phyloP scores from a whole-genome alignment of 169 alveolate genomes.

The Plasmodium yoelii region DNA sequence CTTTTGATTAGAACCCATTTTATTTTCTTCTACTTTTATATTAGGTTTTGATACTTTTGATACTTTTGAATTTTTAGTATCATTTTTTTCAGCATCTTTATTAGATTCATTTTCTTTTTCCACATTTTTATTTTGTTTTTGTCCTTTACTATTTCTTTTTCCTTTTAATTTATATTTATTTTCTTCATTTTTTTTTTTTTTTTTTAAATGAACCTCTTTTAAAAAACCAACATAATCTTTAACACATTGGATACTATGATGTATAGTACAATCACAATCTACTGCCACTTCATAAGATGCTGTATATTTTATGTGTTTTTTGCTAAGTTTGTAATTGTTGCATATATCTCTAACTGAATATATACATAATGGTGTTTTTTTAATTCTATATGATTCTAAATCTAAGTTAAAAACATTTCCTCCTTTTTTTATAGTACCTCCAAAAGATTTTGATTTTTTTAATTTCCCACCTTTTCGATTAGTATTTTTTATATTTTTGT shows the following conservation, averaged over 20 bases:
- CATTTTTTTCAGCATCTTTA: neutral
- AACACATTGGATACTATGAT: conserved; percentile 8
- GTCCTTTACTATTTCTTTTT: neutral
- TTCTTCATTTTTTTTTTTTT: neutral
- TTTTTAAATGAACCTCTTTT: neutral
- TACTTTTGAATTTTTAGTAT: neutral
- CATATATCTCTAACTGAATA: conserved; percentile 31
- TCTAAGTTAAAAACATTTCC: conserved; percentile 26
- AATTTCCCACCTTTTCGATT: neutral
- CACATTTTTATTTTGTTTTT: neutral
- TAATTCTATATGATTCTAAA: conserved; percentile 36
- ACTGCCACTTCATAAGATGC: neutral
- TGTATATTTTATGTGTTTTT: neutral
- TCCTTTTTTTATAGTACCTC: conserved; percentile 53
- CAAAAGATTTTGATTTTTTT: conserved; percentile 30
- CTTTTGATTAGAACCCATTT: neutral
- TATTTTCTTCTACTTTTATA: neutral
- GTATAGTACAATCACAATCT: conserved; percentile 26
- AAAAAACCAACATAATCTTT: conserved; percentile 20
- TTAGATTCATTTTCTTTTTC: neutral
- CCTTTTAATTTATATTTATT: neutral
- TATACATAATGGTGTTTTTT: conserved; percentile 43
- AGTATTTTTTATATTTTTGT: neutral
- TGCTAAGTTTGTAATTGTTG: neutral
- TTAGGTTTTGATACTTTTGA: neutral